Percentiles rank a stretch among this genome's conserved stretches.
Evolutionary conservation across 352 stramenopile species (phyloP).

Genomic region (Globisporangium heterothallicum): DNA sequence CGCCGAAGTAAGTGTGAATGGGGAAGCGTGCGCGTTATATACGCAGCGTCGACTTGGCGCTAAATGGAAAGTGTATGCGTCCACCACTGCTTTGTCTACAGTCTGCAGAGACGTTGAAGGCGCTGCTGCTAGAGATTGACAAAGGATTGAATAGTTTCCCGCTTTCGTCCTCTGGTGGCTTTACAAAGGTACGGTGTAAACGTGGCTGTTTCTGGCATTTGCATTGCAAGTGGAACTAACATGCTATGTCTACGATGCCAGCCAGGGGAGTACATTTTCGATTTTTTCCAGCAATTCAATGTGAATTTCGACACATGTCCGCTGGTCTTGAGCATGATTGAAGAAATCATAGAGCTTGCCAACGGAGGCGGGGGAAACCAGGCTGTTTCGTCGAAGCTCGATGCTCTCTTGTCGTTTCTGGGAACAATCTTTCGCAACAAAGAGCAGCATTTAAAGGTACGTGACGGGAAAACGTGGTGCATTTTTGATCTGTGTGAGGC

Average conservation of each 20-base stretch:
- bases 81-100: too few species aligned
- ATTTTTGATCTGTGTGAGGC: background rate
- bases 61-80: too few species aligned
- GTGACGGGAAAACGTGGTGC: background rate
- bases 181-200: conserved; percentile 86
- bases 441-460: conserved; percentile 66
- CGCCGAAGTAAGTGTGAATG: conserved; percentile 46
- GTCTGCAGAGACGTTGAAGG: conserved; percentile 76
- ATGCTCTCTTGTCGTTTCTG: conserved; percentile 79
- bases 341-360: conserved; percentile 83
- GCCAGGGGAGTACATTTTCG: conserved; percentile 87
- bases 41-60: too few species aligned
- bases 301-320: conserved; percentile 86
- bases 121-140: conserved; percentile 81
- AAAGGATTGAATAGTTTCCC: conserved; percentile 77
- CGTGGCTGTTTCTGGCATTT: too few species aligned
- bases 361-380: conserved; percentile 67
- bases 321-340: conserved; percentile 83
- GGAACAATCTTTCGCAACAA: conserved; percentile 83
- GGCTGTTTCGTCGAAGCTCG: conserved; percentile 66
- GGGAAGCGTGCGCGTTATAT: too few species aligned
- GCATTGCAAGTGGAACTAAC: too few species aligned
- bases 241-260: too few species aligned
- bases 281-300: conserved; percentile 89
- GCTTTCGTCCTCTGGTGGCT: conserved; percentile 58